phyloP scores from a whole-genome alignment of 2,329 filamentous ascomycete species.

The Penicillium sp. region DNA sequence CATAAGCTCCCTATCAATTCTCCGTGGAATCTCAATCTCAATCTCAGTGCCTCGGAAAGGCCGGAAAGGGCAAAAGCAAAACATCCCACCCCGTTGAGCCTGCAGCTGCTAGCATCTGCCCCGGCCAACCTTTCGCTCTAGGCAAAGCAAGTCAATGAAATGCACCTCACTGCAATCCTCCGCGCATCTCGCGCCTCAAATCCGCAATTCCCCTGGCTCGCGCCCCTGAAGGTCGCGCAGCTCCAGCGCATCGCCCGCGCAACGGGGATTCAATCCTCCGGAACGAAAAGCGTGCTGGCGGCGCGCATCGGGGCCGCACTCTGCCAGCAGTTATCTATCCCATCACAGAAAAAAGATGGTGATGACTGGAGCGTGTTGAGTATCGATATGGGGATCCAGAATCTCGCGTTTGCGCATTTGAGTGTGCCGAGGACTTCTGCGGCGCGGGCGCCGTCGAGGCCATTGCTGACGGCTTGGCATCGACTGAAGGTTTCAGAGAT shows the following conservation, averaged over 20 bases:
- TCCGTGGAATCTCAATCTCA: background rate
- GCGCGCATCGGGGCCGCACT: conserved; percentile 48
- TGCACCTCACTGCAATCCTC: conserved; percentile 13
- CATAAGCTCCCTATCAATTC: background rate
- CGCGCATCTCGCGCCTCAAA: background rate
- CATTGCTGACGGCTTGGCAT: conserved; percentile 44
- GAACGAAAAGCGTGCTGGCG: conserved; percentile 60
- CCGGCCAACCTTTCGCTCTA: background rate
- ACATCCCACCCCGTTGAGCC: background rate
- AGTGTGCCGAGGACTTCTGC: conserved; percentile 30
- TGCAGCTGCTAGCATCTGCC: background rate
- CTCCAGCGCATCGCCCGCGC: conserved; percentile 62
- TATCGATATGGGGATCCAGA: conserved; percentile 82
- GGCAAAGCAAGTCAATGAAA: background rate
- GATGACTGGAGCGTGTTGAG: conserved; percentile 61
- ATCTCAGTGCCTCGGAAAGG: background rate
- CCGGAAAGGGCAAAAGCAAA: conserved; percentile 7
- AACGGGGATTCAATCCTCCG: conserved; percentile 61
- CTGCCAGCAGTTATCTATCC: conserved; percentile 9
- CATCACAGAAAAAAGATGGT: background rate
- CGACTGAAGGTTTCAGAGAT: conserved; percentile 39
- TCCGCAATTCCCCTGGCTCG: conserved; percentile 32
- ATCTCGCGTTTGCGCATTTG: conserved; percentile 73
- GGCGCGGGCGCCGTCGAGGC: background rate
- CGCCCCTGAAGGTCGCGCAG: conserved; percentile 52